These are phyloP conservation scores for Naganishia albida DNA, from an alignment of 1,284 basidiomycete genomes.

Conservation along the genomic window DNA sequence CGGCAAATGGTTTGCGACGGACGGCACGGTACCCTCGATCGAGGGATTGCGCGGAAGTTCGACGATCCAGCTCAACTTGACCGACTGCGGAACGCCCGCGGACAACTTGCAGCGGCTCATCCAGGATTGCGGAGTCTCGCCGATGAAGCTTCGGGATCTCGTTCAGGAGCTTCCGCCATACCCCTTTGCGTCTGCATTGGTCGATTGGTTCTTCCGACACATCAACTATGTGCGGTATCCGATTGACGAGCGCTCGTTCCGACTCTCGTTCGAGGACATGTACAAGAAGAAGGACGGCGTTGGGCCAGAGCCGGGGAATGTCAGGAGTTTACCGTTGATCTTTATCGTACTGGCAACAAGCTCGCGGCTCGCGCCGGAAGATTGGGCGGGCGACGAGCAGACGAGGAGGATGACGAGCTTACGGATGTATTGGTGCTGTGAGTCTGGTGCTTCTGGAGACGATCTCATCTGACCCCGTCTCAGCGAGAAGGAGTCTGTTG, in stretches of 20 bases:
- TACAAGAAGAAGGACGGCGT: conserved; percentile 71
- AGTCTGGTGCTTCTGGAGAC: conserved; percentile 47
- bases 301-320: conserved; percentile 68
- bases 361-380: conserved; percentile 78
- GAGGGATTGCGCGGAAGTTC: conserved; percentile 39
- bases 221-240: conserved; percentile 96
- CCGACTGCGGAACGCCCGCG: conserved; percentile 52
- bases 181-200: conserved; percentile 65
- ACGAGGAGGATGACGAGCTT: conserved; percentile 74
- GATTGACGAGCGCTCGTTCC: conserved; percentile 82
- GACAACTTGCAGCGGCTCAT: conserved; percentile 66
- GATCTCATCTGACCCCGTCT: conserved; percentile 3
- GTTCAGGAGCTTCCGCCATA: conserved; percentile 80
- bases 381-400: conserved; percentile 74
- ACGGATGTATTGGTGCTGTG: conserved; percentile 91
- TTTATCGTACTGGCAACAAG: conserved; percentile 93
- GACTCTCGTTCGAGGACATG: conserved; percentile 72
- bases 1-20: conserved; percentile 35
- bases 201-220: conserved; percentile 54
- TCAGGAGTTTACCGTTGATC: conserved; percentile 83
- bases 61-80: conserved; percentile 50
- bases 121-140: conserved; percentile 83
- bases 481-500: conserved; percentile 78
- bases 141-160: conserved; percentile 84
- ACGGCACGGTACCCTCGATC: conserved; percentile 34